Evolutionary conservation across 768 basidiomycete species (phyloP).

Genomic region (Tricholoma matsutake): DNA sequence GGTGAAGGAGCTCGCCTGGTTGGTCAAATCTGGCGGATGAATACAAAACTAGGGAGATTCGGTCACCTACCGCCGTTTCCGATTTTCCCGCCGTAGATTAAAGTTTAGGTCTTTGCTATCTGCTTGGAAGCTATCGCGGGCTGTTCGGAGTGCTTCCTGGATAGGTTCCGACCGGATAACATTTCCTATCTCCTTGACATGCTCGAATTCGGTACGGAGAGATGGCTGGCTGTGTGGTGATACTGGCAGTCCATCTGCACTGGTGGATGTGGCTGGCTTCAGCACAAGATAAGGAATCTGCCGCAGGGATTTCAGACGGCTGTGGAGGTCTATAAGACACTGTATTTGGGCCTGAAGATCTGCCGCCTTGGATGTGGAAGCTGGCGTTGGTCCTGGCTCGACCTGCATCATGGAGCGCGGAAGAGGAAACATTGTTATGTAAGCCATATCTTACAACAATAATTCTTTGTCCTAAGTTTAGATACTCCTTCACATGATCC

Average conservation of each 20-base stretch:
- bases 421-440: constrained; percentile 2
- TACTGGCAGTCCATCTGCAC: constrained; percentile 13
- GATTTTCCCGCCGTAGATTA: constrained; percentile 43
- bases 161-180: constrained; percentile 45
- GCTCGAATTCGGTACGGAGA: constrained; percentile 40
- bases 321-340: constrained; percentile 43
- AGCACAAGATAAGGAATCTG: constrained; percentile 45
- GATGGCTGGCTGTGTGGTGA: constrained; percentile 16
- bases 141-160: constrained; percentile 56
- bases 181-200: constrained; percentile 46
- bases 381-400: constrained; percentile 3
- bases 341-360: constrained; percentile 42
- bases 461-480: not conserved
- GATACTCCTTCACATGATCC: constrained; percentile 18
- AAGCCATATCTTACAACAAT: not conserved
- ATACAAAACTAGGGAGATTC: constrained; percentile 5
- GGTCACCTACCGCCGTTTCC: constrained; percentile 54
- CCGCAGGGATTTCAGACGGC: constrained; percentile 41
- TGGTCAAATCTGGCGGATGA: not conserved
- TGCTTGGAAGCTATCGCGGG: constrained; percentile 49
- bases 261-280: constrained; percentile 27
- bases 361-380: not conserved
- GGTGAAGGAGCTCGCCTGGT: constrained; percentile 50
- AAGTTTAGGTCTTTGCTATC: constrained; percentile 50
- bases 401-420: constrained; percentile 12